phyloP scores from a whole-genome alignment of 169 alveolate species.

The Cryptosporidium muris region DNA sequence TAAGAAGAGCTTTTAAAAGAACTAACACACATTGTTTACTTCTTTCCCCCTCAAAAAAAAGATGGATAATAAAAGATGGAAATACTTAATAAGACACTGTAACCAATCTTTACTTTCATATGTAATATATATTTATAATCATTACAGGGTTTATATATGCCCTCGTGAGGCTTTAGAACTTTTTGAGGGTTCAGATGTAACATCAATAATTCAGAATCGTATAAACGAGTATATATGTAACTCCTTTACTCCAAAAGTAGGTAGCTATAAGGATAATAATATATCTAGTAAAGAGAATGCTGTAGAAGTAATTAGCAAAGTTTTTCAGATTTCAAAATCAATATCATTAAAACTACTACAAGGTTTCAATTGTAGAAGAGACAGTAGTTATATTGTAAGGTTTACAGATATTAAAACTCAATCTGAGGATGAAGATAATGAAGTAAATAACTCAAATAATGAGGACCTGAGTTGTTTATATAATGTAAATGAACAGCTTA shows the following conservation, averaged over 20 bases:
- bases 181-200: no score
- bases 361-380: conserved; percentile 33
- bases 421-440: conserved; percentile 4
- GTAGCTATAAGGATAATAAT: neutral
- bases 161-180: no score
- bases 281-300: conserved; percentile 13
- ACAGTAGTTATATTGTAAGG: conserved; percentile 20
- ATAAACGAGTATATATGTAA: conserved; percentile 4
- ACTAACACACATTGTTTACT: no score
- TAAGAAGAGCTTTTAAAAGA: no score
- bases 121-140: conserved; percentile 14
- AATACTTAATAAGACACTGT: conserved; percentile 10
- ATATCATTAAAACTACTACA: conserved; percentile 14
- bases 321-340: conserved; percentile 7
- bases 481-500: conserved; percentile 13
- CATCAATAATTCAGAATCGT: conserved; percentile 5
- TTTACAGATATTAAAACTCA: conserved; percentile 35
- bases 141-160: neutral
- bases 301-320: conserved; percentile 1
- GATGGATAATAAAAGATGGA: conserved; percentile 48
- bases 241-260: conserved; percentile 4
- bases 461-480: conserved; percentile 3
- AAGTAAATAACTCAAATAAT: neutral
- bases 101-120: conserved; percentile 48
- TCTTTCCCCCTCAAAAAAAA: neutral